Evolutionary conservation across 2,329 filamentous ascomycete species (phyloP).

Genomic region (Neocucurbitaria cava): DNA sequence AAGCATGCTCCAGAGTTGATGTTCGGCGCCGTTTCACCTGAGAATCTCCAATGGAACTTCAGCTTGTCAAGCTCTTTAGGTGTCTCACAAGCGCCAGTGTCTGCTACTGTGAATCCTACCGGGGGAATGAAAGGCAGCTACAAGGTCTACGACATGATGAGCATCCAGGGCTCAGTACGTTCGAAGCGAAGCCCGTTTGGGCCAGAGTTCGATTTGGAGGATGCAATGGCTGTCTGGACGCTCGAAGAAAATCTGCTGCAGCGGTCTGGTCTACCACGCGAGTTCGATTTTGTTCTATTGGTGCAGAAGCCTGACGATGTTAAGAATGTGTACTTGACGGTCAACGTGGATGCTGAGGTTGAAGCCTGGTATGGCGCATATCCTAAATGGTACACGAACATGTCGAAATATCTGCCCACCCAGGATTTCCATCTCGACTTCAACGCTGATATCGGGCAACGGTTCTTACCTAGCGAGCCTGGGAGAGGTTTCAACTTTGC

Average conservation of each 20-base stretch:
- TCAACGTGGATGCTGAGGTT: conserved; percentile 54
- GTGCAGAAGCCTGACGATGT: conserved; percentile 54
- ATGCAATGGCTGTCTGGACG: conserved; percentile 58
- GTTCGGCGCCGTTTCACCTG: conserved; percentile 56
- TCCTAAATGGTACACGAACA: conserved; percentile 50
- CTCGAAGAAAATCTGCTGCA: conserved; percentile 59
- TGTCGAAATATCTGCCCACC: conserved; percentile 49
- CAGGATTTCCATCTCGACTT: conserved; percentile 50
- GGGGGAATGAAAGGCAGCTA: conserved; percentile 52
- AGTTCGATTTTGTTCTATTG: conserved; percentile 60
- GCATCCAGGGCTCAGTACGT: conserved; percentile 57
- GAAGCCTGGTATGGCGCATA: conserved; percentile 52
- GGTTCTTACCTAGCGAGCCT: conserved; percentile 48
- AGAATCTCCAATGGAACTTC: conserved; percentile 58
- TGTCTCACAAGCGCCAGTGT: conserved; percentile 53
- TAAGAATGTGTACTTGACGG: conserved; percentile 48
- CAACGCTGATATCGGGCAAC: conserved; percentile 52
- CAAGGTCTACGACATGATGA: conserved; percentile 58
- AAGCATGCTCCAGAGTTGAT: conserved; percentile 60
- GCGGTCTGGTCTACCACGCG: conserved; percentile 57
- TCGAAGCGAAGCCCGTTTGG: conserved; percentile 48
- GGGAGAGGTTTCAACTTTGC: conserved; percentile 56
- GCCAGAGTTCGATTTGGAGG: conserved; percentile 50
- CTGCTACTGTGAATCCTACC: conserved; percentile 52
- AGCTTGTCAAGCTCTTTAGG: conserved; percentile 56